Evolutionary conservation across 352 stramenopile species (phyloP).

Genomic region (Pythium aristosporum): DNA sequence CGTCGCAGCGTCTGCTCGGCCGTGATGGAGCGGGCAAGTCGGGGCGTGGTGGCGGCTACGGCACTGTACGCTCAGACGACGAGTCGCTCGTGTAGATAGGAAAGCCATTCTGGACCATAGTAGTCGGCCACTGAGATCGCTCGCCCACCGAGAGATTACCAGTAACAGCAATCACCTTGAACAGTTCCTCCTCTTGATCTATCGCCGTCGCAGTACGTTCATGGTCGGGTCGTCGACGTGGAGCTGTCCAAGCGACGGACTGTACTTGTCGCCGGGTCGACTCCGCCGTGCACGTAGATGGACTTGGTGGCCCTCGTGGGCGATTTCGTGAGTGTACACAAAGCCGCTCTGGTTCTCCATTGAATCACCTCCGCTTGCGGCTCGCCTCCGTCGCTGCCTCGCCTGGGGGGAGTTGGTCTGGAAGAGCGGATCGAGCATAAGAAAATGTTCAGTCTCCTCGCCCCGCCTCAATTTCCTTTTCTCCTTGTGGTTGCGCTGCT

Average conservation of each 20-base stretch:
- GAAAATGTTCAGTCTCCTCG: slow-evolving; percentile 10
- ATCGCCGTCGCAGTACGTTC: slow-evolving; percentile 17
- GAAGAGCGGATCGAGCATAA: slow-evolving; percentile 77
- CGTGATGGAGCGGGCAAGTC: slow-evolving; percentile 43
- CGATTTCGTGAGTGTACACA: slow-evolving; percentile 45
- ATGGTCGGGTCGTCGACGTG: slow-evolving; percentile 20
- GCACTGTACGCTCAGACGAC: slow-evolving; percentile 36
- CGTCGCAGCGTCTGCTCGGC: slow-evolving; percentile 60
- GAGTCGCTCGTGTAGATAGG: not conserved
- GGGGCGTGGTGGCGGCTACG: slow-evolving; percentile 38
- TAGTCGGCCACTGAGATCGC: not conserved
- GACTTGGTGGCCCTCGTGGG: slow-evolving; percentile 48
- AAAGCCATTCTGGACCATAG: no score
- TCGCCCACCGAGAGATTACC: not conserved
- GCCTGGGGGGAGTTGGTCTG: slow-evolving; percentile 14
- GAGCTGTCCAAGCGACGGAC: slow-evolving; percentile 46
- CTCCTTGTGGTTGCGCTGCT: slow-evolving; percentile 7
- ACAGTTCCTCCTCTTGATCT: not conserved
- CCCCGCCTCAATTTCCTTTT: slow-evolving; percentile 6
- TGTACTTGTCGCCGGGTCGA: slow-evolving; percentile 42
- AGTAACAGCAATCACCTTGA: not conserved
- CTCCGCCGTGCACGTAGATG: slow-evolving; percentile 40
- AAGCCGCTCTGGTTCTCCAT: slow-evolving; percentile 14
- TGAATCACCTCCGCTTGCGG: slow-evolving; percentile 2
- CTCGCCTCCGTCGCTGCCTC: slow-evolving; percentile 1